Evolutionary conservation across 495 filamentous ascomycete genomes (phyloP), one percentile per base, ranked within the genome.

Genomic region (Neurospora terricola): DNA sequence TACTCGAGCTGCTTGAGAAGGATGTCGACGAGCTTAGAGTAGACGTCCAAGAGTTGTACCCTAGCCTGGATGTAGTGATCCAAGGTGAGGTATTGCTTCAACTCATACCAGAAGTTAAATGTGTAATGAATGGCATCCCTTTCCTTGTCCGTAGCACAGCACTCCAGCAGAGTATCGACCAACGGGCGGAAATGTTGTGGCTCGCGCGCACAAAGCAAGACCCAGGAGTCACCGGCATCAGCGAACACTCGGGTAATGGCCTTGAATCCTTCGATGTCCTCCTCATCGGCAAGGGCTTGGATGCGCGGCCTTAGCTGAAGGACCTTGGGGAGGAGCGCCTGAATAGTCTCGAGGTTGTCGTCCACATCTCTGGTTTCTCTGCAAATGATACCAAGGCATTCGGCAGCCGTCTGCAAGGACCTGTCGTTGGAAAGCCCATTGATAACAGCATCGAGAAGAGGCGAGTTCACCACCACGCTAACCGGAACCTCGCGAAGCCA

Each of bases 71-170:
- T 91, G 78, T 97, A 98, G 73, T 90, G 91, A 8, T 97, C 94
- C 40, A 98, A 82, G 8, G 93, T 92, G 39, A 98, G 85, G 78
- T 97, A 97, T 83, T 97, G 94, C 84, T 99, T 99, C 71, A 99
- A 84, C 80, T 99, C 96, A 81, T 96, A 98, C 96, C 96, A 99
- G 84, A 98, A 98, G 70, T 90, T 88, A 81, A 98, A 98, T 1
- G 96, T 99, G 73, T 94, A 88, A 37, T 92, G 90, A 70, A 98
- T 91, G 10, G 93, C 94, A 70, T 98, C 96, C 72, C 91, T 86
- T 70, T 98, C 94, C 79, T 90, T 89, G 80, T 99, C 96, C 75
- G 90, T 86, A 30, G 91, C 91, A 74, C 91, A 93, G 80, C 94
- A 97, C 82, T 99, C 95, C 37, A 98, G 87, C 39, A 98, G 88